Base-by-base conservation (phyloP, 2,329 filamentous ascomycete genomes). In the Ophiostoma populinum region DNA sequence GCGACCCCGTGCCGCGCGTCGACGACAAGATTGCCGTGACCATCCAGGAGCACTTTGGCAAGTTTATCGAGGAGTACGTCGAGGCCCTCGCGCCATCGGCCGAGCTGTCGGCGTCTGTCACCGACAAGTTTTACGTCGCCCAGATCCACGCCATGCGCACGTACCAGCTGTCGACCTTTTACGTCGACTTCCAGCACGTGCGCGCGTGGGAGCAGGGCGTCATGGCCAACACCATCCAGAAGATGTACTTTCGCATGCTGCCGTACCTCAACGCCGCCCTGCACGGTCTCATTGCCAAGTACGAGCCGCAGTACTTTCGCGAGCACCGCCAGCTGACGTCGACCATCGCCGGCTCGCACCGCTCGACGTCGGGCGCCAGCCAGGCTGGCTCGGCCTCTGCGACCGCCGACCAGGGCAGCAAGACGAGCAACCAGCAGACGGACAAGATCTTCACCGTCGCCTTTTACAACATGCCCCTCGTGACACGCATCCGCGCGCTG, bases 401-500 rank as follows among this genome's bases (percentile, higher is more conserved):
- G 48, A 70, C 77, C 47, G 67, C 69, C 12, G 77, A 81, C 12
- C 66, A 75, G 27, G 70, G 74, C 29, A 72, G 75, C 47, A 79
- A 82, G 57, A 92, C 81, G 20, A 74, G 77, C 37, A 83, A 93
- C 53, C 86, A 94, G 55, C 86, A 94, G 59, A 94, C 90, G 0
- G 90, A 98, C 58, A 94, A 92, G 62, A 65, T 98, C 24, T 95
- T 98, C 55, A 73, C 83, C 5, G 65, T 94, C 35, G 86, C 86
- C 21, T 92, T 94, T 49, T 93, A 93, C 62, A 92, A 94, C 51
- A 62, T 94, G 19, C 82, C 86, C 1, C 66, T 93, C 2, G 80
- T 93, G 11, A 90, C 83, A 2, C 69, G 86, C 44, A 72, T 94
- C 38, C 80, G 86, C 40, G 77, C 83, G 48, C 63, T 98, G 42